Evolutionary conservation across 2,329 filamentous ascomycete genomes (phyloP).

Genomic region (Exophiala oligosperma): DNA sequence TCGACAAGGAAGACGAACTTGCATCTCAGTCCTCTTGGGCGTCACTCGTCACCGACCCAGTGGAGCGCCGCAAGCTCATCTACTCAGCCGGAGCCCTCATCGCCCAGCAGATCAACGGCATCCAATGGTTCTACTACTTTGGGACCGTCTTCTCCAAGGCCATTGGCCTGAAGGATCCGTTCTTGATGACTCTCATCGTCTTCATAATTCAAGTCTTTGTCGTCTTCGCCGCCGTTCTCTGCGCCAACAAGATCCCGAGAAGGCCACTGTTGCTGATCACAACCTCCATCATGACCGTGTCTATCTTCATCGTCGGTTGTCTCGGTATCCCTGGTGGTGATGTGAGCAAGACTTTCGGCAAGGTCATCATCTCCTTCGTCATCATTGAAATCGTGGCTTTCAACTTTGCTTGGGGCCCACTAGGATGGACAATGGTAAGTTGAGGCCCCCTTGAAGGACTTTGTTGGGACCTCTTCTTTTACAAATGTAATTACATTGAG

Average conservation of each 20-base stretch:
- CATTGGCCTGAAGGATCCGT: conserved; percentile 16
- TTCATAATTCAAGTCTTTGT: conserved; percentile 11
- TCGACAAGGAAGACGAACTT: too few relatives aligned
- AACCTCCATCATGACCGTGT: conserved; percentile 10
- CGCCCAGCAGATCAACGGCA: conserved; percentile 18
- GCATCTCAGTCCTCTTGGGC: conserved; percentile 37
- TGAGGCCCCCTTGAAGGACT: not conserved
- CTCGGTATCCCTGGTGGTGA: conserved; percentile 1
- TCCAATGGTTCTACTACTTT: conserved; percentile 17
- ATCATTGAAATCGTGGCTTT: conserved; percentile 31
- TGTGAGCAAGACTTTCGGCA: conserved; percentile 5
- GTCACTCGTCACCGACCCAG: conserved; percentile 43
- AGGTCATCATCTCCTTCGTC: conserved; percentile 13
- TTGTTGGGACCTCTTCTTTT: not conserved
- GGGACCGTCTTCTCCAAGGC: conserved; percentile 15
- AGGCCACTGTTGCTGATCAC: conserved; percentile 10
- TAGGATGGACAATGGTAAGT: conserved; percentile 44
- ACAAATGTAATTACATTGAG: not conserved
- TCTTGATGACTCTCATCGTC: conserved; percentile 9
- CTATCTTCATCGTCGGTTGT: conserved; percentile 12
- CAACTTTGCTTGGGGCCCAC: conserved; percentile 48
- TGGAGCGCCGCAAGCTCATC: conserved; percentile 50
- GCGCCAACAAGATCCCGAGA: conserved; percentile 8
- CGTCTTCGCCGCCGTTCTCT: conserved; percentile 6
- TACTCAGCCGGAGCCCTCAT: conserved; percentile 15